Evolutionary conservation across 2,329 filamentous ascomycete genomes (phyloP).

Genomic region (Phoma sp.): DNA sequence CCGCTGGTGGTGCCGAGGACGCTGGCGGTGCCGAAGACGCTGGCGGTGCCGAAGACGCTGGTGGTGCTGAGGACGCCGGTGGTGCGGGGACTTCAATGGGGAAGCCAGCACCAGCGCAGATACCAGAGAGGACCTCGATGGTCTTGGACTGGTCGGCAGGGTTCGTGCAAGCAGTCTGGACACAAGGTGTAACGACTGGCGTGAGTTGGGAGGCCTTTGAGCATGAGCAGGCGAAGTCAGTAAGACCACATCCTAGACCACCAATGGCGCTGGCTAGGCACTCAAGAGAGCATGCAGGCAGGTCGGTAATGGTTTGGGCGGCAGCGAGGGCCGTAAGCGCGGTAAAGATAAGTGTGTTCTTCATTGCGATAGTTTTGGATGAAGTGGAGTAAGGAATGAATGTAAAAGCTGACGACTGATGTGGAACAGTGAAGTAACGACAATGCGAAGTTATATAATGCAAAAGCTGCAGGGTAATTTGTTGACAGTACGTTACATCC

Average conservation of each 20-base stretch:
- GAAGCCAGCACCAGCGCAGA: constrained; percentile 38
- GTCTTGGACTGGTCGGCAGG: constrained; percentile 46
- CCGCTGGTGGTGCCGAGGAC: not conserved
- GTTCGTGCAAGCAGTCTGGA: constrained; percentile 48
- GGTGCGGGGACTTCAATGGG: constrained; percentile 25
- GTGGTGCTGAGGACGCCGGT: not conserved
- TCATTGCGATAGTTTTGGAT: constrained; percentile 28
- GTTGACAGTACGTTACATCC: not conserved
- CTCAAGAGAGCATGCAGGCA: constrained; percentile 53
- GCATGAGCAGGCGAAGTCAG: constrained; percentile 59
- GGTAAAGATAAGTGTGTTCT: constrained; percentile 35
- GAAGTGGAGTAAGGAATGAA: not conserved
- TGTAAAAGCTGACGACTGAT: not conserved
- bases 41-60: not conserved
- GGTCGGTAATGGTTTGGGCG: constrained; percentile 49
- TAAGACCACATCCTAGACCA: constrained; percentile 51
- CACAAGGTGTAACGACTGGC: constrained; percentile 52
- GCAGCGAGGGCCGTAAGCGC: constrained; percentile 48
- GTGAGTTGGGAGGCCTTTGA: constrained; percentile 50
- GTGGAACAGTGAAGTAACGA: not conserved
- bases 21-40: not conserved
- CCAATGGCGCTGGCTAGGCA: constrained; percentile 26
- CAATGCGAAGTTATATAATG: constrained; percentile 7
- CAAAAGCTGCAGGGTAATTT: not conserved
- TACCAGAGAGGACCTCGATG: constrained; percentile 25